A percentile compares a stretch with the other conserved stretches of the same genome.
phyloP scores from a whole-genome alignment of 2,329 filamentous ascomycete species.

The Aspergillus fischeri region DNA sequence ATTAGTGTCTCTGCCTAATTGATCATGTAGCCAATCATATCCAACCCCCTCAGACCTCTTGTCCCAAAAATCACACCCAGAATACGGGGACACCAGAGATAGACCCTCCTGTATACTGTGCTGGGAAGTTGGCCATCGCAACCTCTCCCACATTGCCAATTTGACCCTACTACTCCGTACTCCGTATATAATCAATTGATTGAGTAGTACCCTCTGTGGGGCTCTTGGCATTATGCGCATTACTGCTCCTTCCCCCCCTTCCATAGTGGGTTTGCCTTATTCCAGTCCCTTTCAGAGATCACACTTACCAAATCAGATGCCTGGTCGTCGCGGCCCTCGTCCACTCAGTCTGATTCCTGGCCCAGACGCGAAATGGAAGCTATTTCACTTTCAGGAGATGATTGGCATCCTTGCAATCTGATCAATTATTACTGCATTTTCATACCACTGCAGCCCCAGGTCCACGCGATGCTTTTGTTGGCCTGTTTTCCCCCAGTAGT shows the following conservation, averaged over 20 bases:
- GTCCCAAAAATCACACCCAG: too few species aligned
- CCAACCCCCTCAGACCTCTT: neutral
- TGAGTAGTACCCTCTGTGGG: neutral
- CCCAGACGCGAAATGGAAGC: neutral
- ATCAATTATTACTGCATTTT: neutral
- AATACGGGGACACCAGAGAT: too few species aligned
- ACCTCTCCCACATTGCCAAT: neutral
- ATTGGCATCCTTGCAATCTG: neutral
- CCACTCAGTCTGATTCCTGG: neutral
- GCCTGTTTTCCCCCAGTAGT: neutral
- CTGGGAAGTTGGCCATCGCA: neutral
- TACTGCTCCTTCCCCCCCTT: neutral
- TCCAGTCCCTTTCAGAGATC: neutral
- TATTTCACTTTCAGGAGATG: neutral
- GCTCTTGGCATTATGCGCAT: neutral
- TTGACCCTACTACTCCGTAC: too few species aligned
- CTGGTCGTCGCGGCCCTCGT: neutral
- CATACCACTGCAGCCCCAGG: neutral
- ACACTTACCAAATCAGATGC: neutral
- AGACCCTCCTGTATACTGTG: neutral
- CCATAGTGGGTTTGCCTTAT: neutral
- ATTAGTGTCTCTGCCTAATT: neutral
- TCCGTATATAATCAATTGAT: too few species aligned
- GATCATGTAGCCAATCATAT: neutral
- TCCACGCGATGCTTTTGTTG: neutral